A percentile compares a stretch with the other conserved stretches of the same genome.
phyloP scores from a whole-genome alignment of 306 rosid species.

The Prunus persica region Prunus_persica_NCBIv2 NC_034013.1:4858501-4859000 shows the following conservation, averaged over 20 bases:
- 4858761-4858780: slow-evolving; percentile 21
- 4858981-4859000: too few relatives aligned
- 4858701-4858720: slow-evolving; percentile 75
- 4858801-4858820: slow-evolving; percentile 13
- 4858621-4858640: neutral
- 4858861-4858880: neutral
- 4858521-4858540: neutral
- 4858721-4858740: slow-evolving; percentile 75
- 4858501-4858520: neutral
- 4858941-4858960: too few relatives aligned
- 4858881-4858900: neutral
- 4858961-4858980: too few relatives aligned
- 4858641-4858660: slow-evolving; percentile 70
- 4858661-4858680: slow-evolving; percentile 82
- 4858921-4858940: too few relatives aligned
- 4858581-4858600: neutral
- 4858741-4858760: slow-evolving; percentile 89
- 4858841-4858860: neutral
- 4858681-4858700: slow-evolving; percentile 73
- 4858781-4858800: slow-evolving; percentile 4
- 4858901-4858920: too few relatives aligned
- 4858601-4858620: neutral
- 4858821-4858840: neutral
- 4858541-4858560: neutral
- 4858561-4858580: neutral